Evolutionary conservation across 106 monocot species (phyloP).

Genomic region (Dendrobium catenatum): DNA sequence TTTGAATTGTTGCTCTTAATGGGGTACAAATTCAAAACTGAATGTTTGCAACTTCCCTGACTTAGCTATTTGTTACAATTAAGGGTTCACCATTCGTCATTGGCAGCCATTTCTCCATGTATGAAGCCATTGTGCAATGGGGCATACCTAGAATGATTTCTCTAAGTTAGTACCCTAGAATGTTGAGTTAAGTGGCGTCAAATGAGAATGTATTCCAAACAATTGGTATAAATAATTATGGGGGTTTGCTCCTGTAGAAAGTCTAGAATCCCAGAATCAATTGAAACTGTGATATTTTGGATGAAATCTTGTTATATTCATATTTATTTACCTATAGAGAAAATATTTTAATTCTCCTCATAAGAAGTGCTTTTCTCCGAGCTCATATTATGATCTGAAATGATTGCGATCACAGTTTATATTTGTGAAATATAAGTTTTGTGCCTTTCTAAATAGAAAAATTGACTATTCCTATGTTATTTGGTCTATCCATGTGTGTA

Average conservation of each 20-base stretch:
- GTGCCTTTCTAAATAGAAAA: not conserved
- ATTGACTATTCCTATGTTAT: not conserved
- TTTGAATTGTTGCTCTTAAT: too few relatives aligned
- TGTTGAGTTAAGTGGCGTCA: too few relatives aligned
- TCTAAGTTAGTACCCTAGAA: too few relatives aligned
- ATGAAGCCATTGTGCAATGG: too few relatives aligned
- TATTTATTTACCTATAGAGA: not conserved
- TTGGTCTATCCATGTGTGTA: not conserved
- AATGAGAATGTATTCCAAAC: not conserved
- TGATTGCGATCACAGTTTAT: not conserved
- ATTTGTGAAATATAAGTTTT: not conserved
- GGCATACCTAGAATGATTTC: too few relatives aligned
- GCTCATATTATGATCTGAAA: not conserved
- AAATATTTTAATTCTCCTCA: not conserved
- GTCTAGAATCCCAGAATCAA: not conserved
- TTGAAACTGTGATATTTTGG: not conserved
- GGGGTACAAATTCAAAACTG: too few relatives aligned
- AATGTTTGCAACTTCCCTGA: too few relatives aligned
- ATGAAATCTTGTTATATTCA: constrained; percentile 1
- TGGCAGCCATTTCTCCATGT: too few relatives aligned
- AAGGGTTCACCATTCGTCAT: too few relatives aligned
- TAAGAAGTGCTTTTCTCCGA: not conserved
- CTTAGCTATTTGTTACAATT: too few relatives aligned
- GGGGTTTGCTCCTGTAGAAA: not conserved
- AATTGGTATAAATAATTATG: not conserved